Conservation (phyloP, 1,284 basidiomycete species). For the Ceratobasidium sp. region DNA sequence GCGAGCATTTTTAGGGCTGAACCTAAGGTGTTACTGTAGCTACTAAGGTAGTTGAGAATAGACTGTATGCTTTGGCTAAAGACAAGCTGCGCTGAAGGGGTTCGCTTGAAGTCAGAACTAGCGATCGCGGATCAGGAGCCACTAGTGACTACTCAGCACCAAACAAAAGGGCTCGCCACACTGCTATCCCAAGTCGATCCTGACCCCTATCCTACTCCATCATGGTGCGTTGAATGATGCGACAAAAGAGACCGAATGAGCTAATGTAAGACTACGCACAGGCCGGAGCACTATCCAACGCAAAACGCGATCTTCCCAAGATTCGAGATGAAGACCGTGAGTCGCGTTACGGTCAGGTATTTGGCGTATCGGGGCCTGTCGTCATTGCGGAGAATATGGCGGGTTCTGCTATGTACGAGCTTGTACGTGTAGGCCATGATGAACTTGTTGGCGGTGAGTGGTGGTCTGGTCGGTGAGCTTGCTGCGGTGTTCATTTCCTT, state of each 20-base stretch:
- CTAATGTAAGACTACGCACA: constrained; percentile 45
- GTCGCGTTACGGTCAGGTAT: constrained; percentile 91
- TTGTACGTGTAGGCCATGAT: constrained; percentile 96
- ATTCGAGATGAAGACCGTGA: constrained; percentile 92
- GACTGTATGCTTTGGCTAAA: too few species aligned
- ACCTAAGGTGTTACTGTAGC: too few species aligned
- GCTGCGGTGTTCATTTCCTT: constrained; percentile 51
- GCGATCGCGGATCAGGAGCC: too few species aligned
- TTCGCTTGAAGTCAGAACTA: too few species aligned
- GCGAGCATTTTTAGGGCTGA: too few species aligned
- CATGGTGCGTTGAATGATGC: constrained; percentile 17
- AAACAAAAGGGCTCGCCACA: constrained; percentile 41
- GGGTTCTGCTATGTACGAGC: constrained; percentile 97
- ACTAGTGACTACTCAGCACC: constrained; percentile 14
- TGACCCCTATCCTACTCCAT: constrained; percentile 46
- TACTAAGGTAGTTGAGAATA: too few species aligned
- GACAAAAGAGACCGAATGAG: neutral
- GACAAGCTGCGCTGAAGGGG: too few species aligned
- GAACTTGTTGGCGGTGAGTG: constrained; percentile 91
- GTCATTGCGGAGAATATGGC: constrained; percentile 97
- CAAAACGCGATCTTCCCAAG: constrained; percentile 87
- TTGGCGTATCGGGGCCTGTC: constrained; percentile 95
- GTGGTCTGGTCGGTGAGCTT: constrained; percentile 39
- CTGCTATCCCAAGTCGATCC: constrained; percentile 17
- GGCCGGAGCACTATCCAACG: constrained; percentile 94